Evolutionary conservation across 2,329 filamentous ascomycete species (phyloP).

Genomic region (Thermomyces lanuginosus): DNA sequence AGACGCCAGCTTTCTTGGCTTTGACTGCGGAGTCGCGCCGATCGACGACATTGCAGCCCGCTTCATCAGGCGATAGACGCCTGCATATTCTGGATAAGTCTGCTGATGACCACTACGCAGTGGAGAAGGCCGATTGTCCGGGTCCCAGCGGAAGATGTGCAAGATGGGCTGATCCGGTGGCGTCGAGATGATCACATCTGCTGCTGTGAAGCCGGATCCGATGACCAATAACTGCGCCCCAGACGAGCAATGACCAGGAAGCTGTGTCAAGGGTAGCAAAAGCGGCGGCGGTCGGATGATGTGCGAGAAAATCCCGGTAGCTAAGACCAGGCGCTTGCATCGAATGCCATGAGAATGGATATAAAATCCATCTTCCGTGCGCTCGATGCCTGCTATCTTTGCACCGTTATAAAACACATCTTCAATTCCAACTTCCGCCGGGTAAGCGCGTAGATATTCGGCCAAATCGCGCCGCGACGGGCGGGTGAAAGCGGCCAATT

Average conservation of each 20-base stretch:
- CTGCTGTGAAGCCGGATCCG: slow-evolving; percentile 46
- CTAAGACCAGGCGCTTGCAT: slow-evolving; percentile 42
- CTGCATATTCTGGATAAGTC: slow-evolving; percentile 47
- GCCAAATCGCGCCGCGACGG: slow-evolving; percentile 40
- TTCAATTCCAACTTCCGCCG: slow-evolving; percentile 35
- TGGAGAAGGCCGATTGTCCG: slow-evolving; percentile 38
- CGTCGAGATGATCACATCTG: slow-evolving; percentile 43
- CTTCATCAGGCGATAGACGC: slow-evolving; percentile 45
- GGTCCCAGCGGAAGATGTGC: slow-evolving; percentile 46
- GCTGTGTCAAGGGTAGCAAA: slow-evolving; percentile 30
- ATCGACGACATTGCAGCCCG: slow-evolving; percentile 22
- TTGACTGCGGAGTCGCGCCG: slow-evolving; percentile 8
- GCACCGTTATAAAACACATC: slow-evolving; percentile 30
- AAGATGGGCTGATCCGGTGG: slow-evolving; percentile 35
- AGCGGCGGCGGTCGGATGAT: slow-evolving; percentile 35
- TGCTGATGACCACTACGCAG: slow-evolving; percentile 42
- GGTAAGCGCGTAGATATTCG: slow-evolving; percentile 39
- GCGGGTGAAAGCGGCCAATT: slow-evolving; percentile 36
- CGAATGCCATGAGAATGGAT: slow-evolving; percentile 35
- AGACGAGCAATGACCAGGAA: slow-evolving; percentile 10
- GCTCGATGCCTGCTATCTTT: slow-evolving; percentile 28
- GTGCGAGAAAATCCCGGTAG: slow-evolving; percentile 43
- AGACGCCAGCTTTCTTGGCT: slow-evolving; percentile 20
- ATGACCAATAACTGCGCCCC: slow-evolving; percentile 36
- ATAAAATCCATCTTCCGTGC: slow-evolving; percentile 34